These are phyloP conservation scores for Iodosphaeria phyllophila DNA, from an alignment of 2,329 filamentous ascomycete genomes.

Conservation along the genomic window DNA sequence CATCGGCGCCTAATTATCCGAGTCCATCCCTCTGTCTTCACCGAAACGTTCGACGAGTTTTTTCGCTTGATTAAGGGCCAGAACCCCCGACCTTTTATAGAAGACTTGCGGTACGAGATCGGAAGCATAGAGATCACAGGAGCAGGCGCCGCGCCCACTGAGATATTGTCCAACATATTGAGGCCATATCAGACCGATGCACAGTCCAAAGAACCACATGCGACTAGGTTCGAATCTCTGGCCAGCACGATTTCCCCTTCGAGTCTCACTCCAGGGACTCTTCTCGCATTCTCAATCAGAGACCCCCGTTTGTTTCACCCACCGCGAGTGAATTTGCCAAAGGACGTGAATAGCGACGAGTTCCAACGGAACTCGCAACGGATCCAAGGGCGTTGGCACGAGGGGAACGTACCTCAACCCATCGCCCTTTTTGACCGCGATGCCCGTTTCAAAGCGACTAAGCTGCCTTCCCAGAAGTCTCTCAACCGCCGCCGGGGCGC, in stretches of 20 bases:
- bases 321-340: constrained; percentile 25
- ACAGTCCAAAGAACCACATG: constrained; percentile 20
- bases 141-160: constrained; percentile 65
- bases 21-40: constrained; percentile 66
- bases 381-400: constrained; percentile 40
- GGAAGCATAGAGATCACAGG: constrained; percentile 37
- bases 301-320: constrained; percentile 74
- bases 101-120: constrained; percentile 52
- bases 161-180: constrained; percentile 54
- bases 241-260: constrained; percentile 46
- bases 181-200: constrained; percentile 24
- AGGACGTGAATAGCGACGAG: too few relatives aligned
- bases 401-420: constrained; percentile 29
- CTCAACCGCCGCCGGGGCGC: constrained; percentile 59
- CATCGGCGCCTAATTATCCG: constrained; percentile 48
- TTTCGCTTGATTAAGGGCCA: constrained; percentile 36
- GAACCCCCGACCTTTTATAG: constrained; percentile 41
- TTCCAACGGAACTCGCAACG: too few relatives aligned
- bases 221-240: constrained; percentile 29
- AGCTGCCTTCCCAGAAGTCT: constrained; percentile 56
- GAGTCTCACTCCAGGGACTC: constrained; percentile 46
- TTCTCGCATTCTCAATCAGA: constrained; percentile 53
- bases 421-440: constrained; percentile 50
- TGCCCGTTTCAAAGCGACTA: constrained; percentile 42
- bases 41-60: constrained; percentile 47